A percentile compares a stretch with the other conserved stretches of the same genome.
Evolutionary conservation across 169 alveolate genomes (phyloP).

Genomic region (Plasmodium gallinaceum): DNA sequence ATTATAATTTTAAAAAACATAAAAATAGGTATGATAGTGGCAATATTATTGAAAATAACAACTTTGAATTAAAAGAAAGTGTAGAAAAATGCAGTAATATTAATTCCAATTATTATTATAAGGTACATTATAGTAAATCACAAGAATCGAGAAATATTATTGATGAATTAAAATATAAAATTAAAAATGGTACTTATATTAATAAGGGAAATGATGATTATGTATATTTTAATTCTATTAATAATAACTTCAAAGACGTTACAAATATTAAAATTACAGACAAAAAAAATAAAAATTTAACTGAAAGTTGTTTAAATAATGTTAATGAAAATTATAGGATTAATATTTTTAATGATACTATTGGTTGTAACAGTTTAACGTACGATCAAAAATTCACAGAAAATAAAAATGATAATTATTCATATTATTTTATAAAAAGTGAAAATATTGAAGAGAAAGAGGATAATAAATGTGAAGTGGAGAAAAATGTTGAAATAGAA

Average conservation of each 20-base stretch:
- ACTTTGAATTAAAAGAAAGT: not conserved
- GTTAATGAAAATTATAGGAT: too few relatives aligned
- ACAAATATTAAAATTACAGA: conserved; percentile 11
- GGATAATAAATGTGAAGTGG: not conserved
- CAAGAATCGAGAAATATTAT: conserved; percentile 9
- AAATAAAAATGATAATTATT: not conserved
- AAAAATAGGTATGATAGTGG: not conserved
- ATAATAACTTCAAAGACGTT: conserved; percentile 16
- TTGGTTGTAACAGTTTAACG: too few relatives aligned
- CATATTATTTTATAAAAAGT: conserved; percentile 9
- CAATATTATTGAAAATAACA: not conserved
- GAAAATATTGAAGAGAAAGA: not conserved
- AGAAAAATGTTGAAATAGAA: not conserved
- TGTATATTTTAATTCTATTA: conserved; percentile 22
- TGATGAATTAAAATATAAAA: conserved; percentile 18
- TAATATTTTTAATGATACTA: too few relatives aligned
- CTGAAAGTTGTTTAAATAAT: too few relatives aligned
- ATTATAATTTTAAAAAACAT: not conserved
- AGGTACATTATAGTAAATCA: not conserved
- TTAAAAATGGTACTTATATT: conserved; percentile 23
- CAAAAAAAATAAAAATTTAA: not conserved
- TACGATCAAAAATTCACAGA: not conserved
- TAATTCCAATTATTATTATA: too few relatives aligned
- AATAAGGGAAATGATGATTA: conserved; percentile 22
- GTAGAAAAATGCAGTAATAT: too few relatives aligned